A percentile compares a stretch with the other conserved stretches of the same genome.
Evolutionary conservation across 805 yeast species (phyloP).

Genomic region (Limtongozyma cylindracea): DNA sequence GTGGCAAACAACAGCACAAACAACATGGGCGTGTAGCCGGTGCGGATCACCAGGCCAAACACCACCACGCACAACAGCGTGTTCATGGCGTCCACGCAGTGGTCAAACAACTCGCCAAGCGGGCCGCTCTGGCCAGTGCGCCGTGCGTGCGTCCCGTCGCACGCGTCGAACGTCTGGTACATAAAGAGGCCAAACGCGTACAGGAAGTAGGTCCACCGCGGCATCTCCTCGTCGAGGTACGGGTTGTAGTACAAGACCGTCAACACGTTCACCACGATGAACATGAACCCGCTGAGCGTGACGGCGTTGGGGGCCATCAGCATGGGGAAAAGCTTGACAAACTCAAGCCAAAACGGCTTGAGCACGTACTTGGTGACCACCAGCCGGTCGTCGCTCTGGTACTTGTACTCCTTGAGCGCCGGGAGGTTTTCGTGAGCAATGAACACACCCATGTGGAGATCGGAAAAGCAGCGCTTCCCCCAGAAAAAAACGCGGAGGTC

Average conservation of each 20-base stretch:
- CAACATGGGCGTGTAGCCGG: slow-evolving; percentile 42
- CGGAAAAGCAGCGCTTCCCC: too few species aligned
- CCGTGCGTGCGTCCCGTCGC: slow-evolving; percentile 91
- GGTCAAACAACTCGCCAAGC: slow-evolving; percentile 84
- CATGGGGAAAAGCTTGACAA: slow-evolving; percentile 52
- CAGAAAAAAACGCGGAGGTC: too few species aligned
- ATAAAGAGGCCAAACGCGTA: slow-evolving; percentile 68
- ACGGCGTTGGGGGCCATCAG: slow-evolving; percentile 88
- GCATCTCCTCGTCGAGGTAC: slow-evolving; percentile 25
- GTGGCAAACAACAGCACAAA: slow-evolving; percentile 24
- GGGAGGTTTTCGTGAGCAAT: slow-evolving; percentile 24
- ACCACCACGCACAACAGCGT: slow-evolving; percentile 61
- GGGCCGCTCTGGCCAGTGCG: slow-evolving; percentile 92
- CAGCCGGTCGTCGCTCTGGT: slow-evolving; percentile 64
- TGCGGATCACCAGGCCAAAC: slow-evolving; percentile 50
- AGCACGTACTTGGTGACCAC: slow-evolving; percentile 46
- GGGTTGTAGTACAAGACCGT: slow-evolving; percentile 59
- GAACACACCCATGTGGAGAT: slow-evolving; percentile 30
- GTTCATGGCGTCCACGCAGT: slow-evolving; percentile 49
- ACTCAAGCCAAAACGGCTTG: slow-evolving; percentile 61
- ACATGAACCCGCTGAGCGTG: slow-evolving; percentile 55
- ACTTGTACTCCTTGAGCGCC: slow-evolving; percentile 32
- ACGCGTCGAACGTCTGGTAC: slow-evolving; percentile 90
- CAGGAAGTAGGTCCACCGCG: slow-evolving; percentile 52
- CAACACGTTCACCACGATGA: slow-evolving; percentile 35